Base-by-base conservation (phyloP, 2,329 filamentous ascomycete species). In the Fusarium ramigenum region DNA sequence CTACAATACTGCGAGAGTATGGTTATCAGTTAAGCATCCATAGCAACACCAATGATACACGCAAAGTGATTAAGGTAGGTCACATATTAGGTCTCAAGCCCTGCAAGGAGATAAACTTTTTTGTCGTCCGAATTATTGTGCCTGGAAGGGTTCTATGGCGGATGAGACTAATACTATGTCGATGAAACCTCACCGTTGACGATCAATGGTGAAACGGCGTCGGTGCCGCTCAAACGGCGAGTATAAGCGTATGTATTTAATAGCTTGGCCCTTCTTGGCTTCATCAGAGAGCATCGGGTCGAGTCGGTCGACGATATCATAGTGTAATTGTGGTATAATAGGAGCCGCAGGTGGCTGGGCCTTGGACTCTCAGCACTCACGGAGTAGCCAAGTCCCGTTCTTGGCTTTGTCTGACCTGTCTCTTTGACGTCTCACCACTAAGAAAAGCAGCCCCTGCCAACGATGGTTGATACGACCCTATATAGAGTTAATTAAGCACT, bases 371-470 rank as follows among this genome's bases (percentile, higher is more conserved):
- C 7, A 47, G 63, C 59, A 52, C 56, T 49, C 50, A 60, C 71
- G 71, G 71, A 67, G 60, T 34, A 52, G 58, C 30, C 43, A 52
- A 66, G 54, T 69, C 60, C 71, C 67, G 71, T 63, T 37, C 71
- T 74, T 74, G 71, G 71, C 72, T 70, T 40, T 57, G 64, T 70
- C 57, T 62, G 69, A 66, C 52, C 53, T 70, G 46, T 58, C 69
- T 57, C 61, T 32, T 62, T 54, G 52, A 49, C 50, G 72, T 74
- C 69, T 75, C 72, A 74, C 67, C 65, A 69, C 43, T 53, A 52
- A 49, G 37, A 42, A 44, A 61, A 52, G 18, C 23, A 25, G 30
- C 66, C 49, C 56, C 67, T 57, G 43, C 40, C 21, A 50, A 21
- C 43, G 64, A 37, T 42, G 25, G 40, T 42, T 19, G 50, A 62